These are phyloP conservation scores for Schizosaccharomyces osmophilus DNA, from an alignment of 805 yeast species.

Conservation along the genomic window DNA sequence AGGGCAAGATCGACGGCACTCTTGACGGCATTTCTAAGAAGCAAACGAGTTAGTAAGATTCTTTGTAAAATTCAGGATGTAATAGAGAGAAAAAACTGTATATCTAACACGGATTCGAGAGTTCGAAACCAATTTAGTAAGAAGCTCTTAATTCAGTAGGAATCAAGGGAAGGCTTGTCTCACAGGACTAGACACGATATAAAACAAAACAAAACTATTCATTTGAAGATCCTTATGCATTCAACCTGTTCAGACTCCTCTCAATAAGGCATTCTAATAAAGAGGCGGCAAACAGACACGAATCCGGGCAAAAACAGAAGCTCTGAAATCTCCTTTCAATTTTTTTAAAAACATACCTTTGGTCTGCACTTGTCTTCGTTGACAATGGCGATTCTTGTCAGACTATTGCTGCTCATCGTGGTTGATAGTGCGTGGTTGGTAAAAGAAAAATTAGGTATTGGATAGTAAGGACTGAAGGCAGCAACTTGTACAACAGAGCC, in stretches of 20 bases:
- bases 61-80: neutral
- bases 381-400: conserved; percentile 81
- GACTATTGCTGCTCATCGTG: neutral
- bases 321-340: neutral
- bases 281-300: no score
- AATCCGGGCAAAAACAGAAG: no score
- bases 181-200: no score
- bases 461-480: neutral
- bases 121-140: no score
- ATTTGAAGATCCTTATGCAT: no score
- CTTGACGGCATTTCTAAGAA: conserved; percentile 68
- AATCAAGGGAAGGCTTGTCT: no score
- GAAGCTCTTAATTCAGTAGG: no score
- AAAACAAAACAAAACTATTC: no score
- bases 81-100: no score
- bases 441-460: neutral
- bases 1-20: conserved; percentile 90
- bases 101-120: no score
- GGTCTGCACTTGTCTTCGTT: conserved; percentile 90
- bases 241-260: no score
- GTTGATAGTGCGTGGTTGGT: neutral
- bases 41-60: neutral
- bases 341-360: conserved; percentile 17
- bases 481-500: neutral
- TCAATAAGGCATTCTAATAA: no score